phyloP scores from a whole-genome alignment of 2,329 filamentous ascomycete species.

The Fusarium anthophilum region DNA sequence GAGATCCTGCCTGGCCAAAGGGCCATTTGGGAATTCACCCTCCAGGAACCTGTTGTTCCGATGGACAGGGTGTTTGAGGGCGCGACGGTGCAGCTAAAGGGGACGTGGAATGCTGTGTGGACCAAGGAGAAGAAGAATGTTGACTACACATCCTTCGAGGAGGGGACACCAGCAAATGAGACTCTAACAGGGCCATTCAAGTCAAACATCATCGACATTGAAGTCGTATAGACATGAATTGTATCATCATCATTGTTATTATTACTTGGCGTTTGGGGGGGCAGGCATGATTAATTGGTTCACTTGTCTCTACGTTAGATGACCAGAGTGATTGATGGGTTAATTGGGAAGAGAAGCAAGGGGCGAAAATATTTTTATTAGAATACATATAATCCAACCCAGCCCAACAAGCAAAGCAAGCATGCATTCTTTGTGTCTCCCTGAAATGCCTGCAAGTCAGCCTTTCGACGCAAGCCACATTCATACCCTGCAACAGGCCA shows the following conservation, averaged over 20 bases:
- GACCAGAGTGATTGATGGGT: background rate
- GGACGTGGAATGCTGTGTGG: slow-evolving; percentile 51
- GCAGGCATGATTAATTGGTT: background rate
- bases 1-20: slow-evolving; percentile 52
- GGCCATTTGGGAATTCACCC: slow-evolving; percentile 46
- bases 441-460: background rate
- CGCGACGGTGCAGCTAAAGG: slow-evolving; percentile 48
- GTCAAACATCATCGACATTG: slow-evolving; percentile 34
- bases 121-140: slow-evolving; percentile 37
- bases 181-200: slow-evolving; percentile 34
- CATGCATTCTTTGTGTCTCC: slow-evolving; percentile 2
- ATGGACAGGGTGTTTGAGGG: slow-evolving; percentile 46
- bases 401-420: background rate
- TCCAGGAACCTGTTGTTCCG: slow-evolving; percentile 51
- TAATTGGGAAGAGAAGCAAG: slow-evolving; percentile 12
- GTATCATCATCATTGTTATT: background rate
- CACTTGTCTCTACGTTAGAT: background rate
- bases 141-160: slow-evolving; percentile 27
- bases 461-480: background rate
- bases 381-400: background rate
- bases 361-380: background rate
- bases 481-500: background rate
- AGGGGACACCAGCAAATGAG: slow-evolving; percentile 27
- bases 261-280: slow-evolving; percentile 1
- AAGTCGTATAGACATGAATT: slow-evolving; percentile 2